A percentile compares a stretch with the other conserved stretches of the same genome.
These are phyloP conservation scores for Eimeria necatrix DNA, from an alignment of 169 alveolate genomes.

Conservation along the genomic window DNA sequence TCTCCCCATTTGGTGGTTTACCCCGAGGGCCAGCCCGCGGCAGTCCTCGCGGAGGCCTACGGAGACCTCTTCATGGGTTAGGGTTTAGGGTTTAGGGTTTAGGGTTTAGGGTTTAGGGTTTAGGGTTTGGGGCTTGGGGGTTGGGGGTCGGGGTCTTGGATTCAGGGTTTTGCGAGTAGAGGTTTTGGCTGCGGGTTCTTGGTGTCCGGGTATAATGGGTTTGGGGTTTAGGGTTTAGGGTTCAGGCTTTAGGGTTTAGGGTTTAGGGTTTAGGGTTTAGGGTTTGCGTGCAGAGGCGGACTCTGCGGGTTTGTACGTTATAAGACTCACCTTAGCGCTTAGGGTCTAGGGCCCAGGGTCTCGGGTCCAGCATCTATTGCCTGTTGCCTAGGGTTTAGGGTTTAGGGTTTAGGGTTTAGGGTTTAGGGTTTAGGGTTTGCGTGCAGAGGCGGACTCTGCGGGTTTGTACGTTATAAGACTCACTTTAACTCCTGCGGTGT, in stretches of 20 bases:
- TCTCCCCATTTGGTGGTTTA: slow-evolving; percentile 57
- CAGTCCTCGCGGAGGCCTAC: slow-evolving; percentile 63
- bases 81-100: neutral
- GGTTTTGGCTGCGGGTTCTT: neutral
- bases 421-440: neutral
- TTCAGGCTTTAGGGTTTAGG: slow-evolving; percentile 17
- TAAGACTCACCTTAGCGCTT: too few species aligned
- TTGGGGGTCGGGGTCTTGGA: neutral
- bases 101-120: neutral
- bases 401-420: neutral
- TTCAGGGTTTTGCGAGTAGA: slow-evolving; percentile 13
- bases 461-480: slow-evolving; percentile 58
- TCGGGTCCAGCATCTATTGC: neutral
- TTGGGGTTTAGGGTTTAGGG: neutral
- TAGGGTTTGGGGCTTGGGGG: neutral
- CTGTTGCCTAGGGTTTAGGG: neutral
- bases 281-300: neutral
- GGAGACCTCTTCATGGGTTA: slow-evolving; percentile 69
- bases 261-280: slow-evolving; percentile 32
- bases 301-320: neutral
- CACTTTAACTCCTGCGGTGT: slow-evolving; percentile 1
- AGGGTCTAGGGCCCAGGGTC: neutral
- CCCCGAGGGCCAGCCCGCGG: slow-evolving; percentile 63
- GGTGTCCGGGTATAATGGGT: too few species aligned
- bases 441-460: slow-evolving; percentile 53